A percentile compares a stretch with the other conserved stretches of the same genome.
Evolutionary conservation across 352 stramenopile genomes (phyloP).

Genomic region (Pilasporangium apinafurcum): DNA sequence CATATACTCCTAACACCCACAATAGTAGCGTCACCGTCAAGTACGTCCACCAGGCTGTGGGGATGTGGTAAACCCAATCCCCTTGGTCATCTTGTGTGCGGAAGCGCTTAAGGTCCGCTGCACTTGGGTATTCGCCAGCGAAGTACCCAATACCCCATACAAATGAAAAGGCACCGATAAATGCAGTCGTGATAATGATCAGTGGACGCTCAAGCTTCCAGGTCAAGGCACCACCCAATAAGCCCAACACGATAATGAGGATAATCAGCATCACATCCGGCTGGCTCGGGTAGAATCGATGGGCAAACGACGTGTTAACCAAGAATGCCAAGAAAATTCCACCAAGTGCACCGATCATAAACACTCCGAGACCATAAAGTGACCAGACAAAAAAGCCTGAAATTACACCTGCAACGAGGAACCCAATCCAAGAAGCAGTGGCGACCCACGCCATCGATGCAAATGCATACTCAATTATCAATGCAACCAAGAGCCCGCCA

Average conservation of each 20-base stretch:
- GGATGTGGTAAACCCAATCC: constrained; percentile 35
- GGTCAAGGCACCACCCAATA: constrained; percentile 34
- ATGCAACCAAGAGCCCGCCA: constrained; percentile 52
- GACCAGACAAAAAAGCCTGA: constrained; percentile 32
- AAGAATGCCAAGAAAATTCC: constrained; percentile 19
- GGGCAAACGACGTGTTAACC: constrained; percentile 25
- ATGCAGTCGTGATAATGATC: constrained; percentile 51
- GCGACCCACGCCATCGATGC: constrained; percentile 34
- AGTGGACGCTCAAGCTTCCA: constrained; percentile 47
- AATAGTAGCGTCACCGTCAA: constrained; percentile 36
- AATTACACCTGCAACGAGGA: constrained; percentile 31
- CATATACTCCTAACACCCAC: constrained; percentile 31
- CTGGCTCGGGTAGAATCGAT: constrained; percentile 33
- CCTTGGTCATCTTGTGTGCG: constrained; percentile 10
- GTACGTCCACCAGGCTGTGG: constrained; percentile 58
- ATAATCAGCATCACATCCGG: constrained; percentile 35
- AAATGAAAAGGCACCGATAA: constrained; percentile 40
- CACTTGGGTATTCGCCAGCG: constrained; percentile 56
- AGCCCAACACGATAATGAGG: constrained; percentile 27
- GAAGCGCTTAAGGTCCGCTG: constrained; percentile 43
- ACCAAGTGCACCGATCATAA: constrained; percentile 27
- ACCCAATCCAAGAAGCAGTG: constrained; percentile 51
- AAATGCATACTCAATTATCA: constrained; percentile 51
- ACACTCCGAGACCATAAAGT: constrained; percentile 46
- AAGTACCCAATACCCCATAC: constrained; percentile 72